These are phyloP conservation scores for Ambrosiella cleistominuta DNA, from an alignment of 2,329 filamentous ascomycete genomes.

Conservation along the genomic window DNA sequence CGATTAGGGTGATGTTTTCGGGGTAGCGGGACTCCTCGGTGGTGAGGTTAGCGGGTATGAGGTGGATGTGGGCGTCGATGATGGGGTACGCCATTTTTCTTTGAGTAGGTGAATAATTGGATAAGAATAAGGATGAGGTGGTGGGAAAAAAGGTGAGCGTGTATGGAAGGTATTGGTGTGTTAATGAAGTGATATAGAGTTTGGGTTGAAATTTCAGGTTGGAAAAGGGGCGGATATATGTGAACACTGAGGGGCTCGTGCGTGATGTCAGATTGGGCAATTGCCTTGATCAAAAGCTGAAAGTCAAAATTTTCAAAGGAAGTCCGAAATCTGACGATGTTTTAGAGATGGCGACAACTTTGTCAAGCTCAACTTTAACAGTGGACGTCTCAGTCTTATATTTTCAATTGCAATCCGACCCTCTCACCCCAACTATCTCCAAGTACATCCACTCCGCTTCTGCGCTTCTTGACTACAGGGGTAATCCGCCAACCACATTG, in stretches of 20 bases:
- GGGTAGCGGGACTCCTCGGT: constrained; percentile 22
- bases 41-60: constrained; percentile 63
- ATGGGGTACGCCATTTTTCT: constrained; percentile 33
- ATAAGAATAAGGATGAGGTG: neutral
- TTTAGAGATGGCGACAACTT: too few relatives aligned
- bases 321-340: too few relatives aligned
- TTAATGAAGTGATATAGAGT: neutral
- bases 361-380: too few relatives aligned
- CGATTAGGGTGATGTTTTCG: constrained; percentile 23
- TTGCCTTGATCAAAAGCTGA: too few relatives aligned
- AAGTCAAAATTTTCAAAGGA: too few relatives aligned
- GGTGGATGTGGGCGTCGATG: constrained; percentile 83
- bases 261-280: too few relatives aligned
- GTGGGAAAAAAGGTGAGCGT: neutral
- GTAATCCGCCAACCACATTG: neutral
- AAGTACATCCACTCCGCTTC: neutral
- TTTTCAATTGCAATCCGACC: too few relatives aligned
- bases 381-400: too few relatives aligned
- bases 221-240: neutral
- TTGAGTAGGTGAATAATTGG: neutral
- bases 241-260: too few relatives aligned
- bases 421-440: neutral
- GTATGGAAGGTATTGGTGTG: neutral
- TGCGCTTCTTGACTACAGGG: neutral
- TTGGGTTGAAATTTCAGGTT: neutral